Percentiles rank a stretch among this genome's conserved stretches.
Conservation (phyloP, 331 rosid genomes). For the Stylosanthes scabra region DNA sequence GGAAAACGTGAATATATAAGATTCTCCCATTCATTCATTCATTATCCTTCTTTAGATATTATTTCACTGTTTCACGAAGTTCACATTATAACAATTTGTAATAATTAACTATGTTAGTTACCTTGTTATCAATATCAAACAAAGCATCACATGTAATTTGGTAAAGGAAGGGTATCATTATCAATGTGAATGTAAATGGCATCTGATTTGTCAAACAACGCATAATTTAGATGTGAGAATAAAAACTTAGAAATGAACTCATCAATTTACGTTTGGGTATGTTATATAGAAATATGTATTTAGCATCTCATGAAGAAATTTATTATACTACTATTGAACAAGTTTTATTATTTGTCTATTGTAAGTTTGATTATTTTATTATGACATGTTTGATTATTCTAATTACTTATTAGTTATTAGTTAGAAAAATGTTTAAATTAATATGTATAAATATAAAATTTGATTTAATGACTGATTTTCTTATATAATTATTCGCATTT, state of each 20-base stretch:
- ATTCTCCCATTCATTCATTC: constrained; percentile 14
- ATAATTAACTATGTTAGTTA: no score
- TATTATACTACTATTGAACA: no score
- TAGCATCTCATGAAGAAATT: no score
- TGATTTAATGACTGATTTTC: no score
- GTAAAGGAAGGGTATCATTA: constrained; percentile 7
- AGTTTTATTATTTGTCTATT: no score
- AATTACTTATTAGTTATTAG: no score
- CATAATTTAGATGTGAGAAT: constrained; percentile 7
- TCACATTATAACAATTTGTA: neutral
- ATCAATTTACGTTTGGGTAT: neutral
- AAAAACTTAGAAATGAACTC: neutral
- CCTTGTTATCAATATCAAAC: neutral
- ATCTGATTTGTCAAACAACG: neutral
- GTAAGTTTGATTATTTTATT: no score
- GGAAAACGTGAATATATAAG: constrained; percentile 2
- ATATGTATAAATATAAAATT: no score
- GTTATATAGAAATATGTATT: no score
- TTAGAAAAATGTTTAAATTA: no score
- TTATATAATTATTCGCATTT: no score
- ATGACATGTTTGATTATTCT: no score
- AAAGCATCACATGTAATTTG: constrained; percentile 12
- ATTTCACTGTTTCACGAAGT: constrained; percentile 30
- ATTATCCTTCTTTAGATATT: constrained; percentile 12
- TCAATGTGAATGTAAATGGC: constrained; percentile 2